Percentiles rank a stretch among this genome's conserved stretches.
Conservation (phyloP, 768 basidiomycete species). For the Trametes elegans region DNA sequence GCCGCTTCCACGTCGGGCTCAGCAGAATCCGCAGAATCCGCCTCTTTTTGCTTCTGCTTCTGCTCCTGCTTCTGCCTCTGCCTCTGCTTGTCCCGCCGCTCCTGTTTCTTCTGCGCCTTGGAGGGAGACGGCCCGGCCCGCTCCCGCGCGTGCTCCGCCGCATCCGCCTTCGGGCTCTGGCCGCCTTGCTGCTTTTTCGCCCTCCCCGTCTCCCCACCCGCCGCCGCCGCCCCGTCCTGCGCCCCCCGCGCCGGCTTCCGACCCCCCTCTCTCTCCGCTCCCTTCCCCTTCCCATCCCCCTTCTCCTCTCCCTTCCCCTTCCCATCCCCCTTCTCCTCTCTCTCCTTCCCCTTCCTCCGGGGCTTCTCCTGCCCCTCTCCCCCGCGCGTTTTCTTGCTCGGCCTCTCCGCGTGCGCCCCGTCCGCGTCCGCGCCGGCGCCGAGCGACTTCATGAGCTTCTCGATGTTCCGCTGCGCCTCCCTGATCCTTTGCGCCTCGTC, state of each 20-base stretch:
- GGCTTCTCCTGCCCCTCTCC: conserved; percentile 9
- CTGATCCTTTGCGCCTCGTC: conserved; percentile 25
- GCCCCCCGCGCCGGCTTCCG: neutral
- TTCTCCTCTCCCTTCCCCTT: neutral
- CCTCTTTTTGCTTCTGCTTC: conserved; percentile 7
- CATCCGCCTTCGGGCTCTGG: neutral
- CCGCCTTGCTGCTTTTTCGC: neutral
- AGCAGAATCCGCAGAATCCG: neutral
- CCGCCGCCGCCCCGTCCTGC: neutral
- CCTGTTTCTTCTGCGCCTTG: neutral
- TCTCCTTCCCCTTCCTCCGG: neutral
- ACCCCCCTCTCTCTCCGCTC: conserved; percentile 12
- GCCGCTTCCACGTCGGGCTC: neutral
- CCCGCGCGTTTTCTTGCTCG: conserved; percentile 19
- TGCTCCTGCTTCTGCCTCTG: conserved; percentile 3
- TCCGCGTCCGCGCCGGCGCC: conserved; percentile 18
- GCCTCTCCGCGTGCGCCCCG: neutral
- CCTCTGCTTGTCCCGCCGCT: neutral
- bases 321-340: neutral
- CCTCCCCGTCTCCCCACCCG: conserved; percentile 2
- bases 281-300: conserved; percentile 6
- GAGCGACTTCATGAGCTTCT: conserved; percentile 33
- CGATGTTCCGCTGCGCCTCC: conserved; percentile 32
- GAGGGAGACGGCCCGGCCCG: neutral
- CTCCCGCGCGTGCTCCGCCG: neutral